Evolutionary conservation across 768 basidiomycete species (phyloP).

Genomic region (Leccinum rimulosum): DNA sequence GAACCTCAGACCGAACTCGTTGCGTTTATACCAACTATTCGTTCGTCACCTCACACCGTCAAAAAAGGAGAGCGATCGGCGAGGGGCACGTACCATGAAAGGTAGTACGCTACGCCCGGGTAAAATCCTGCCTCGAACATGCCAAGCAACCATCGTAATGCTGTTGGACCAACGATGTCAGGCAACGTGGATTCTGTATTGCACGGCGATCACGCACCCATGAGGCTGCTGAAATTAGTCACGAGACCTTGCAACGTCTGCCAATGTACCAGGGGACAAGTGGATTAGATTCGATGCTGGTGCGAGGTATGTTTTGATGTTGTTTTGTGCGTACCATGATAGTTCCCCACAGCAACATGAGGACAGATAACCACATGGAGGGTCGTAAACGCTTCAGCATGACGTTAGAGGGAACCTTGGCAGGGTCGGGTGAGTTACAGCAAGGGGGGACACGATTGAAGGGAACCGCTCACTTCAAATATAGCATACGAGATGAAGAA

Average conservation of each 20-base stretch:
- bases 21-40: conserved; percentile 61
- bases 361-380: conserved; percentile 69
- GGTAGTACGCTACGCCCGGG: conserved; percentile 60
- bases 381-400: conserved; percentile 73
- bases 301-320: neutral
- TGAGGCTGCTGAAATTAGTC: conserved; percentile 63
- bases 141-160: conserved; percentile 70
- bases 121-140: conserved; percentile 56
- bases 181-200: neutral
- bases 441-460: neutral
- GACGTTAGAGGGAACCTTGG: conserved; percentile 64
- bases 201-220: conserved; percentile 43
- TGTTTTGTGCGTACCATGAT: conserved; percentile 53
- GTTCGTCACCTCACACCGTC: conserved; percentile 28
- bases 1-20: conserved; percentile 67
- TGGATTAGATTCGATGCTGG: neutral
- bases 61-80: conserved; percentile 26
- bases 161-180: conserved; percentile 30
- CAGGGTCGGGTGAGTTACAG: neutral
- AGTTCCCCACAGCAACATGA: conserved; percentile 75
- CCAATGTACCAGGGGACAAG: neutral
- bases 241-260: conserved; percentile 75
- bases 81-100: conserved; percentile 55
- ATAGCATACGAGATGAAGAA: conserved; percentile 65
- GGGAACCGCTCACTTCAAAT: conserved; percentile 50